phyloP scores from a whole-genome alignment of 306 rosid genomes.

The Prunus padus region DNA sequence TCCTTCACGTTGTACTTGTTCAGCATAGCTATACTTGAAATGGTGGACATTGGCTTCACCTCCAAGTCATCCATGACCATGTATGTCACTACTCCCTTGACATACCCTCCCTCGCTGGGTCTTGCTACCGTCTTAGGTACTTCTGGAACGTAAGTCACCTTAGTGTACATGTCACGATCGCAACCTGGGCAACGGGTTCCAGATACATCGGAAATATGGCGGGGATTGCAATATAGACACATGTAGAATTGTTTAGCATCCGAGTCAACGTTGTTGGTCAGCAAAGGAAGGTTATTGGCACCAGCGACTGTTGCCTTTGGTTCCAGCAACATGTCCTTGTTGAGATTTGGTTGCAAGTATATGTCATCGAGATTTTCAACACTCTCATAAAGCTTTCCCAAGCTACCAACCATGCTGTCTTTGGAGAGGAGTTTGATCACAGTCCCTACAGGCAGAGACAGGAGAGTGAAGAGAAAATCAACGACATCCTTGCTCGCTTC shows the following conservation, averaged over 20 bases:
- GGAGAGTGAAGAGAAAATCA: conserved; percentile 26
- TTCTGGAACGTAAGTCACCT: background rate
- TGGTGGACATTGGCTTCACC: conserved; percentile 20
- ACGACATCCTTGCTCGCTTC: conserved; percentile 24
- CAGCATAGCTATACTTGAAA: background rate
- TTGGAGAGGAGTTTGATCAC: background rate
- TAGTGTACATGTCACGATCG: fast-evolving
- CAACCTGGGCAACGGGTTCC: background rate
- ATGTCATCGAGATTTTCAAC: background rate
- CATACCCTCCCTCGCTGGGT: background rate
- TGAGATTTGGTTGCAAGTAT: background rate
- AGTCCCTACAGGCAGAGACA: conserved; percentile 29
- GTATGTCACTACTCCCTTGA: conserved; percentile 11
- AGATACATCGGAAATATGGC: background rate
- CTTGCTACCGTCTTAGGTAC: background rate
- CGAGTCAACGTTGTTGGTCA: background rate
- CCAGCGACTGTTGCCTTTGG: background rate
- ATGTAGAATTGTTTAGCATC: background rate
- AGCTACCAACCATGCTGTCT: conserved; percentile 1
- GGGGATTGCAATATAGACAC: fast-evolving
- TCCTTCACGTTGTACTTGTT: conserved; percentile 2
- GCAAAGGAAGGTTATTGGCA: background rate
- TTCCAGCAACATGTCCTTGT: background rate
- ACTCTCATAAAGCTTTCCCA: conserved; percentile 23
- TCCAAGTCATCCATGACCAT: conserved; percentile 31